Percentiles rank a stretch among this genome's conserved stretches.
Evolutionary conservation across 2,329 filamentous ascomycete genomes (phyloP).

Genomic region (Zopfia rhizophila): DNA sequence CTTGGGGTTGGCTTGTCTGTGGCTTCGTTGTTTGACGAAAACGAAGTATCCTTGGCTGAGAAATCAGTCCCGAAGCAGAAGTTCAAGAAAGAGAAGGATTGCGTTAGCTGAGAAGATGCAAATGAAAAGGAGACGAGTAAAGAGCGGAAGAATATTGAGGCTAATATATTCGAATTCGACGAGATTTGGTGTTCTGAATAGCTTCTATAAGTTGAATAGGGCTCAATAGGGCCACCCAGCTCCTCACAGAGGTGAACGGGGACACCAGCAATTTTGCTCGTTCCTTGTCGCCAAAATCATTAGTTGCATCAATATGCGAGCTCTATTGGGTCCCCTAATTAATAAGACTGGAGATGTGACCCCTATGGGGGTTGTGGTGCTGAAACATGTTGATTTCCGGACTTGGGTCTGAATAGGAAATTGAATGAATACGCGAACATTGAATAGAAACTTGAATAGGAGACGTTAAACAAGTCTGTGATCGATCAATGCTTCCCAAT

Average conservation of each 20-base stretch:
- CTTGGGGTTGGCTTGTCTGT: too few relatives aligned
- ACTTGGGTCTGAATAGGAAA: conserved; percentile 49
- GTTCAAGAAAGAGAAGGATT: not conserved
- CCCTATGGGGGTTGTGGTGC: conserved; percentile 17
- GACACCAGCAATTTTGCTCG: not conserved
- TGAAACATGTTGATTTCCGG: conserved; percentile 31
- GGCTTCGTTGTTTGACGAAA: not conserved
- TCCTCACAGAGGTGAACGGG: conserved; percentile 5
- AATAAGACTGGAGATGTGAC: conserved; percentile 1
- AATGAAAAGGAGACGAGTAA: not conserved
- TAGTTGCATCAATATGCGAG: conserved; percentile 12
- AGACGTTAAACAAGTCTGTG: too few relatives aligned
- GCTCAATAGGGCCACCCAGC: conserved; percentile 20
- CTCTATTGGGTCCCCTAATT: conserved; percentile 11
- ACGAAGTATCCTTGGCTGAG: too few relatives aligned
- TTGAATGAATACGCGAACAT: conserved; percentile 6
- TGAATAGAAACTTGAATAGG: conserved; percentile 36
- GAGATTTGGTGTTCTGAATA: conserved; percentile 10
- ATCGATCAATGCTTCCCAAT: too few relatives aligned
- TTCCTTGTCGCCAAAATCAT: not conserved
- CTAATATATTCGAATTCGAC: not conserved
- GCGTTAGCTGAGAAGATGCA: not conserved
- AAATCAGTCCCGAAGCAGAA: not conserved
- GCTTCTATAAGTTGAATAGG: conserved; percentile 12
- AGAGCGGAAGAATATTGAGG: not conserved